These are phyloP conservation scores for Hyaloperonospora brassicae DNA, from an alignment of 352 stramenopile species.

Conservation along the genomic window DNA sequence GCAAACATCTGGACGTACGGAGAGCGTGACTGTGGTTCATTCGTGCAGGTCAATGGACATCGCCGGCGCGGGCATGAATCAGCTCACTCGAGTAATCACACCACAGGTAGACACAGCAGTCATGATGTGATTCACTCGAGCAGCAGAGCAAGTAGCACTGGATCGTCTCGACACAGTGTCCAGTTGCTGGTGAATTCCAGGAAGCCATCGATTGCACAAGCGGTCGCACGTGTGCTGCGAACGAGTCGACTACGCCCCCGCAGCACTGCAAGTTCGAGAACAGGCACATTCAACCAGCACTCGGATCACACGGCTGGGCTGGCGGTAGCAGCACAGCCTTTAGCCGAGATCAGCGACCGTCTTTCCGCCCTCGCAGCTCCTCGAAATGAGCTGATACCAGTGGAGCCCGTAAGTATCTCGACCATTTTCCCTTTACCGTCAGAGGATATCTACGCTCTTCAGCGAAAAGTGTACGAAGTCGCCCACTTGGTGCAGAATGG, in stretches of 20 bases:
- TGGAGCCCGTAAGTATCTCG: conserved; percentile 59
- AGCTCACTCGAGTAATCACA: conserved; percentile 26
- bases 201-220: conserved; percentile 30
- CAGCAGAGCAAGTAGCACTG: conserved; percentile 30
- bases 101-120: conserved; percentile 24
- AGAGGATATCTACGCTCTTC: conserved; percentile 60
- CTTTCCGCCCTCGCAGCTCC: conserved; percentile 26
- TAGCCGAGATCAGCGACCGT: conserved; percentile 25
- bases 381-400: conserved; percentile 37
- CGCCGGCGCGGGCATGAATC: conserved; percentile 26
- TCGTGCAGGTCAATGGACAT: too few relatives aligned
- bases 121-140: conserved; percentile 24
- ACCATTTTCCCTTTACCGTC: conserved; percentile 71
- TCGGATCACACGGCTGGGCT: too few relatives aligned
- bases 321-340: conserved; percentile 13
- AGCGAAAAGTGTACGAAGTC: conserved; percentile 70
- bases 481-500: conserved; percentile 61
- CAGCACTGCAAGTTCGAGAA: conserved; percentile 24
- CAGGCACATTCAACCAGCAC: too few relatives aligned
- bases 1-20: conserved; percentile 72
- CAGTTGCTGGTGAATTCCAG: too few relatives aligned
- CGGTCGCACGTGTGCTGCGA: conserved; percentile 28
- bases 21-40: conserved; percentile 24
- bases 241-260: conserved; percentile 27
- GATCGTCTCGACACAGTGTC: conserved; percentile 28